Conservation (phyloP, 176 grass and related monocot genomes). For the Musa itinerans region DNA sequence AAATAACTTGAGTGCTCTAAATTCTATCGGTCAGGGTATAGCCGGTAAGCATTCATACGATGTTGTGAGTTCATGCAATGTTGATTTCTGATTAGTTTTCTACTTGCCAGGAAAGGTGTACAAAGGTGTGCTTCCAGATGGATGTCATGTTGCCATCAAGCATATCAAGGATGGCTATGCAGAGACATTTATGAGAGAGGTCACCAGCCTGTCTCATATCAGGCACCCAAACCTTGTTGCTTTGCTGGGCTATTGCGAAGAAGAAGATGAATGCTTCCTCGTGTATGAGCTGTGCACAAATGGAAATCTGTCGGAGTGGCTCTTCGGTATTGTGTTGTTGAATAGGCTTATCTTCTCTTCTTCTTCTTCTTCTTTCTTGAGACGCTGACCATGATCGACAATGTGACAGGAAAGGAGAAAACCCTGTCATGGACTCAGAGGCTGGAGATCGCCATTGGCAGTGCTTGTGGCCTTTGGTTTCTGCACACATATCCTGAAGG, state of each 20-base stretch:
- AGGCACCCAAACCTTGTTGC: slow-evolving; percentile 62
- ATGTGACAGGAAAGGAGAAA: slow-evolving; percentile 53
- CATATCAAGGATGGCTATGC: slow-evolving; percentile 62
- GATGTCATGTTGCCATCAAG: slow-evolving; percentile 54
- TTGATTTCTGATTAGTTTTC: no score
- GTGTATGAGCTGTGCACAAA: slow-evolving; percentile 60
- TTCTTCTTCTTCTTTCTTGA: background rate
- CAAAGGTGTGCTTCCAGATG: slow-evolving; percentile 57
- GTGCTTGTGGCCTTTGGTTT: slow-evolving; percentile 65
- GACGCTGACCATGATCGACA: background rate
- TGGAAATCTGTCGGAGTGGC: slow-evolving; percentile 66
- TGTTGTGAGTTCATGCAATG: no score
- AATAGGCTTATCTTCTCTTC: background rate
- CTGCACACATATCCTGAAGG: slow-evolving; percentile 60
- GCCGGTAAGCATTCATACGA: slow-evolving; percentile 29
- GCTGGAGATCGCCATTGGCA: slow-evolving; percentile 51
- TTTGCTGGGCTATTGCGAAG: slow-evolving; percentile 47
- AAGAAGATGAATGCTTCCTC: slow-evolving; percentile 52
- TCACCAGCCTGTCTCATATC: slow-evolving; percentile 53
- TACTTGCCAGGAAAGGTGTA: slow-evolving; percentile 55
- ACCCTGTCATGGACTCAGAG: slow-evolving; percentile 49
- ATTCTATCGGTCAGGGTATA: slow-evolving; percentile 55
- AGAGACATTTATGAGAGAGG: slow-evolving; percentile 60
- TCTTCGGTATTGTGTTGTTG: slow-evolving; percentile 41
- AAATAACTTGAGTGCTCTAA: slow-evolving; percentile 34